Conservation (phyloP, 2,329 filamentous ascomycete species). For the Metarhizium robertsii region DNA sequence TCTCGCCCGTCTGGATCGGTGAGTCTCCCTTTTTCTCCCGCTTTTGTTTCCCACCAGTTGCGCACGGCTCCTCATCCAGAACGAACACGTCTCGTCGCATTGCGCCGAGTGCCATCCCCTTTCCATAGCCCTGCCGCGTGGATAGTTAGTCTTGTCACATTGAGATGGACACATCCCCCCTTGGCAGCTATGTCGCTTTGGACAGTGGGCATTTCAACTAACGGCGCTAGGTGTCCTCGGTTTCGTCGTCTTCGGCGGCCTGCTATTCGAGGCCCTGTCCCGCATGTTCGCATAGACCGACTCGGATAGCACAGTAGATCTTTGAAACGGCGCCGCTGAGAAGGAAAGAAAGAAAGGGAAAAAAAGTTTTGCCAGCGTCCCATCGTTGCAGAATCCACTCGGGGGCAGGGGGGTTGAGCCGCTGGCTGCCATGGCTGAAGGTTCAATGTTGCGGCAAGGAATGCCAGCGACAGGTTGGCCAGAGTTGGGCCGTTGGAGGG, state of each 20-base stretch:
- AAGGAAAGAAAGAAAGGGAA: background rate
- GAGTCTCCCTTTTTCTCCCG: slow-evolving; percentile 18
- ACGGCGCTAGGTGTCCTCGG: slow-evolving; percentile 38
- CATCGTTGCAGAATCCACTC: too few relatives aligned
- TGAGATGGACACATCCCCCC: background rate
- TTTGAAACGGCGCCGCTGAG: too few relatives aligned
- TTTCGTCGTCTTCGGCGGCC: slow-evolving; percentile 52
- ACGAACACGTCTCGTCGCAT: background rate
- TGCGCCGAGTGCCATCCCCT: background rate
- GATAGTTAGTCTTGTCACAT: too few relatives aligned
- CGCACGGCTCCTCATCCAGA: too few relatives aligned
- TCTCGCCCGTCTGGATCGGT: slow-evolving; percentile 58
- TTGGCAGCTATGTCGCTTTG: background rate
- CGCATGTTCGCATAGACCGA: slow-evolving; percentile 35
- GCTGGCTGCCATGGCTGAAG: too few relatives aligned
- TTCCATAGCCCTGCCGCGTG: too few relatives aligned
- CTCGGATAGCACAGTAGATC: too few relatives aligned
- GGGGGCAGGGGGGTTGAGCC: too few relatives aligned
- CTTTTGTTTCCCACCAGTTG: background rate
- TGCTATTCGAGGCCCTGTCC: slow-evolving; percentile 48
- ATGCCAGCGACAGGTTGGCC: too few relatives aligned
- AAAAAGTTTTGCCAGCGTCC: background rate
- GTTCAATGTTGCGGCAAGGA: too few relatives aligned
- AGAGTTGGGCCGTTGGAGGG: background rate
- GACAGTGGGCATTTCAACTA: slow-evolving; percentile 2